These are phyloP conservation scores for Mycena haematopus DNA, from an alignment of 768 basidiomycete genomes.

Conservation along the genomic window DNA sequence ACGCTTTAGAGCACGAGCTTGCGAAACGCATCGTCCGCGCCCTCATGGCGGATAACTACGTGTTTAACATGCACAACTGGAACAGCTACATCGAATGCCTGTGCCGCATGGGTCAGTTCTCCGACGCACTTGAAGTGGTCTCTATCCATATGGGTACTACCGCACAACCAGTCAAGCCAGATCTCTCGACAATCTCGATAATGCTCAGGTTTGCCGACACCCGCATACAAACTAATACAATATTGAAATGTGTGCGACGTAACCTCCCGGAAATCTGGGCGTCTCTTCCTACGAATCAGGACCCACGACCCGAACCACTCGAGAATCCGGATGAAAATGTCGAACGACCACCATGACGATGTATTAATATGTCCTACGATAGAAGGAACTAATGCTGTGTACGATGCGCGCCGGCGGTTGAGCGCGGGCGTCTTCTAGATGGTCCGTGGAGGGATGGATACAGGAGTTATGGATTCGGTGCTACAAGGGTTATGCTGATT, in stretches of 20 bases:
- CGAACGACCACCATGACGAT: constrained; percentile 27
- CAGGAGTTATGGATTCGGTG: constrained; percentile 10
- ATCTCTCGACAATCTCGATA: constrained; percentile 55
- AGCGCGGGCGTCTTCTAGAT: constrained; percentile 46
- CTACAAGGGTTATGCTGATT: constrained; percentile 37
- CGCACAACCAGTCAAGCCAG: constrained; percentile 51
- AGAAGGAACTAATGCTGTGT: constrained; percentile 16
- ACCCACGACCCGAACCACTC: constrained; percentile 13
- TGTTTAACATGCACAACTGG: constrained; percentile 74
- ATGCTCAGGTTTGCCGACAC: constrained; percentile 60
- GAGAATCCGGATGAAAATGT: background rate
- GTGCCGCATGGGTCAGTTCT: constrained; percentile 69
- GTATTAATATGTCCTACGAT: constrained; percentile 4
- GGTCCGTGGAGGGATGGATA: constrained; percentile 58
- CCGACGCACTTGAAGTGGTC: constrained; percentile 70
- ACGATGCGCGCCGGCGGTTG: constrained; percentile 22
- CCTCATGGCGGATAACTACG: constrained; percentile 55
- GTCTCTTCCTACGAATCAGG: constrained; percentile 33
- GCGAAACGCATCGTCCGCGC: constrained; percentile 63
- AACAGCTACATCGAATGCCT: constrained; percentile 85
- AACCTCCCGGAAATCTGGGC: constrained; percentile 49
- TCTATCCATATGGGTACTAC: constrained; percentile 68
- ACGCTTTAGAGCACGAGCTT: constrained; percentile 53
- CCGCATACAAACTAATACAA: constrained; percentile 49
- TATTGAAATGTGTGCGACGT: constrained; percentile 51